Evolutionary conservation across 169 alveolate species (phyloP), one percentile per base, ranked within the genome.

Genomic region (Cryptosporidium felis): DNA sequence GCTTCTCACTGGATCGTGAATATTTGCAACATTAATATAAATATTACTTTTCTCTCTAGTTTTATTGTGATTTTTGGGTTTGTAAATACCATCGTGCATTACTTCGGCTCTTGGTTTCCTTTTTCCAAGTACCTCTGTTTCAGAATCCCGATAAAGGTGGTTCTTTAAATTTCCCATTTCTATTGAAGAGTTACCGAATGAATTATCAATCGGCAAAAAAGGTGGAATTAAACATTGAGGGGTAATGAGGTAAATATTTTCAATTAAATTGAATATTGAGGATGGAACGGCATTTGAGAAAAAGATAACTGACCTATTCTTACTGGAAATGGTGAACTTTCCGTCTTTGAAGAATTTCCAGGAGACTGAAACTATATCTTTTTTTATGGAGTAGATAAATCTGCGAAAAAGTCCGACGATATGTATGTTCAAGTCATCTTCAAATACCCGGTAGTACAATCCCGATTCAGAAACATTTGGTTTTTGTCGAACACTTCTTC

Each of bases 301-400:
- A 53, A 30, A 53, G 56, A 74, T 14, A 23, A 8, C 8, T 1
- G 12, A 6, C 5, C n/a, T 34, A 38, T 42, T 40, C 40, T 74
- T 74, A 5, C 47, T 18, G 21, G 56, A 56, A 36, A 74, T 74
- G 18, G 85, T 53, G 10, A 74, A 56, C 36, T 74, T 74, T 12
- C 85, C 85, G 38, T 53, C 16, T 5, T 14, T 34, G 23, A 38
- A 38, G 46, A 74, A 74, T 32, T 53, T 74, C 85, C 85, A 74
- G 16, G 28, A 49, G 21, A 74, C 14, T 14, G 49, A 53, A 2
- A 44, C 18, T 9, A 74, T 21, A 21, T 74, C 85, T 3, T 18
- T 63, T 51, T 53, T 53, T 36, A 74, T 8, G 34, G 85, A 51
- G 26, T 49, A 49, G 21, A 21, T 53, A 16, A 74, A 23, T 28